A percentile compares a stretch with the other conserved stretches of the same genome.
Conservation (phyloP, 2,329 filamentous ascomycete species). For the Aaosphaeria arxii region DNA sequence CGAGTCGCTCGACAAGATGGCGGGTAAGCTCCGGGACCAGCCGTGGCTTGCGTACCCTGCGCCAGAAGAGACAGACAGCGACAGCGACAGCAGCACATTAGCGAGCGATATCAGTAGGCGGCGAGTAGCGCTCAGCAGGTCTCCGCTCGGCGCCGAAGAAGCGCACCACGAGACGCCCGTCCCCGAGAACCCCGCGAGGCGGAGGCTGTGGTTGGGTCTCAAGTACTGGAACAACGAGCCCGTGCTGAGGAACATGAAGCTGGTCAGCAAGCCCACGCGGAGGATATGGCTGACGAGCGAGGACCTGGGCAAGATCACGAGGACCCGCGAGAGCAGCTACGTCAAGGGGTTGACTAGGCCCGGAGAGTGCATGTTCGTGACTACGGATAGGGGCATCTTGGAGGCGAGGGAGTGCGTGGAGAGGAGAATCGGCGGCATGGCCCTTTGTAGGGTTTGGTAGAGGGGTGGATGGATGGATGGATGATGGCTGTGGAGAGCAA, state of each 20-base stretch:
- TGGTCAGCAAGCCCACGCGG: slow-evolving; percentile 73
- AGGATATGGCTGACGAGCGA: slow-evolving; percentile 63
- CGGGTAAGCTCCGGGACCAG: slow-evolving; percentile 38
- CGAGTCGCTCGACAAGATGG: slow-evolving; percentile 26
- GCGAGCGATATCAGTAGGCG: too few species aligned
- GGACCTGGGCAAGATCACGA: slow-evolving; percentile 62
- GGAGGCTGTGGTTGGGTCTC: slow-evolving; percentile 81
- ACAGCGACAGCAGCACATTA: too few species aligned
- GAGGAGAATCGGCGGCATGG: slow-evolving; percentile 74
- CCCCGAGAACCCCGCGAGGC: slow-evolving; percentile 63
- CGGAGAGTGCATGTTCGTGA: slow-evolving; percentile 80
- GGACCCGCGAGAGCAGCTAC: slow-evolving; percentile 64
- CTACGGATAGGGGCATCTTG: slow-evolving; percentile 73
- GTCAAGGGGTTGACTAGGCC: slow-evolving; percentile 70
- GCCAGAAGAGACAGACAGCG: slow-evolving; percentile 1
- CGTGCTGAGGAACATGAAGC: slow-evolving; percentile 64
- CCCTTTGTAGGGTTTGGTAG: slow-evolving; percentile 65
- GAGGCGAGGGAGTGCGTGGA: slow-evolving; percentile 81
- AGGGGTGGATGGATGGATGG: neutral
- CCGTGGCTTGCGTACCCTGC: slow-evolving; percentile 35
- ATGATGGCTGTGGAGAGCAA: neutral
- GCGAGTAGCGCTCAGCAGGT: too few species aligned
- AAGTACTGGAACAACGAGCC: slow-evolving; percentile 87
- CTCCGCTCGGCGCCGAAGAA: slow-evolving; percentile 16
- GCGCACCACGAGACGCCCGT: slow-evolving; percentile 21